phyloP scores from a whole-genome alignment of 306 rosid genomes.

The Vachellia collinsii region DNA sequence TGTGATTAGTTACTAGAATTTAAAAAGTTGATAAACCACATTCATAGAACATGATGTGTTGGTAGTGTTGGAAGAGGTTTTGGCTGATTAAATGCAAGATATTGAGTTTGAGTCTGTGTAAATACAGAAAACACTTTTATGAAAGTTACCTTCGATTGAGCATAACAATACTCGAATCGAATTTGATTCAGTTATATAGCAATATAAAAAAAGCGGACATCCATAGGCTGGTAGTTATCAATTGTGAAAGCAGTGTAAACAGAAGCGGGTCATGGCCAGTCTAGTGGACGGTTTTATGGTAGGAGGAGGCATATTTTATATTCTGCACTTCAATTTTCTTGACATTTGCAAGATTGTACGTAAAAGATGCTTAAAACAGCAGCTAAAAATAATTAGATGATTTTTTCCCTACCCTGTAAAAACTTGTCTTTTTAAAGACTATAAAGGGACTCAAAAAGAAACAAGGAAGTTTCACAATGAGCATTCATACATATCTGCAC shows the following conservation, averaged over 20 bases:
- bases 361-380: slow-evolving; percentile 1
- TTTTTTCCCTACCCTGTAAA: slow-evolving; percentile 20
- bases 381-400: slow-evolving; percentile 5
- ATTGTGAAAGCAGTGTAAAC: background rate
- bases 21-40: too few relatives aligned
- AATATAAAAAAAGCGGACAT: too few relatives aligned
- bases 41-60: too few relatives aligned
- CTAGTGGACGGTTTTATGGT: background rate
- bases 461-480: slow-evolving; percentile 29
- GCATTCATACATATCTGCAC: slow-evolving; percentile 26
- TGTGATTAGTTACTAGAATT: too few relatives aligned
- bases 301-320: slow-evolving; percentile 25
- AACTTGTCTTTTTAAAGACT: background rate
- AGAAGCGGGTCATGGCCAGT: background rate
- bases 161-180: too few relatives aligned
- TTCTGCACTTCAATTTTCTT: slow-evolving; percentile 30
- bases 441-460: slow-evolving; percentile 11
- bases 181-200: too few relatives aligned
- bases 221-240: too few relatives aligned
- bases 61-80: too few relatives aligned
- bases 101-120: too few relatives aligned
- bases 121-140: too few relatives aligned
- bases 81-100: too few relatives aligned
- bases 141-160: too few relatives aligned
- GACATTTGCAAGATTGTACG: slow-evolving; percentile 20